Base-by-base conservation (phyloP, 2,329 filamentous ascomycete species). In the Penicillium glabrum region DNA sequence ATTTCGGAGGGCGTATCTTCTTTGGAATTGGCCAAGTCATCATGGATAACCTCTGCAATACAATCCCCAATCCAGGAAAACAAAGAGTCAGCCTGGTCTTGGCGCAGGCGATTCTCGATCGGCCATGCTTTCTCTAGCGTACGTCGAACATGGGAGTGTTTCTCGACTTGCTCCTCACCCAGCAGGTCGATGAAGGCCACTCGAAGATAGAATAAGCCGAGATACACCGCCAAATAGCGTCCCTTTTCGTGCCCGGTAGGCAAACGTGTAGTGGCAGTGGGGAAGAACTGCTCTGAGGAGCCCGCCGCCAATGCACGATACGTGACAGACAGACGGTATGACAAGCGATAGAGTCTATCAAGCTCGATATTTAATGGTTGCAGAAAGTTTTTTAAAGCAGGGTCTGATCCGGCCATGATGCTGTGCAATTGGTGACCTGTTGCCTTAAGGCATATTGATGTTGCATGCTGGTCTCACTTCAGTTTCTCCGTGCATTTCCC, bases 11-110 rank as follows among this genome's bases (percentile, higher is more conserved):
- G 70, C 10, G 66, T 61, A 39, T 66, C 62, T 58, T 67, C 65
- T 37, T 61, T 69, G 8, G 66, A 67, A 52, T 65, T 67, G n/a
- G 61, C 60, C 29, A 77, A 53, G 29, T 72, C 67, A 58, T 86
- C 81, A 33, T 74, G 75, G n/a, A 93, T 85, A 2, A 92, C 88
- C 53, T 87, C 80, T 11, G 87, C 88, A 61, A 93, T 89, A 65
- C 87, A 88, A 63, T 82, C 78, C 35, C 89, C 89, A 61, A 93
- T 89, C 89, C 89, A 93, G 16, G 80, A 75, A 69, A 93, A 93
- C 1, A 93, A 77, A 26, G 85, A 84, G 54, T 88, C 83, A 2
- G 87, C 83, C 56, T 90, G 85, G 64, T 90, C 84, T 62, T 83
- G 85, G 69, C 91, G 91, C 60, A 92, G 75, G 53, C 88, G 84